Conservation (phyloP, 495 filamentous ascomycete species). For the Barbatosphaeria neglecta region DNA sequence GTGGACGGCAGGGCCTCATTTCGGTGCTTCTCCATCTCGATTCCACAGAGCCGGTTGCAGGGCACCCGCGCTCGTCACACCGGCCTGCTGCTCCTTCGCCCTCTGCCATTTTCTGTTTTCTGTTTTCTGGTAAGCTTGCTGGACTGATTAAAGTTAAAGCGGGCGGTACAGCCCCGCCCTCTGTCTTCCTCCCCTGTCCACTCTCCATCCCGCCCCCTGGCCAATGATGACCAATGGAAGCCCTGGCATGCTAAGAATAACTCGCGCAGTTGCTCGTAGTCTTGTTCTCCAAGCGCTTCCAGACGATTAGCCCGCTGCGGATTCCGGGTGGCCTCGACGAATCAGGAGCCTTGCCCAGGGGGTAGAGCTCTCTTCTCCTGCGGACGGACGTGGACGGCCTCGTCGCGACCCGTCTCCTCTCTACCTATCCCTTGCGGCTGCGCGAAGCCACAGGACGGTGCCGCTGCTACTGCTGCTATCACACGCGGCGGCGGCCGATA, state of each 20-base stretch:
- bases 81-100: too few relatives aligned
- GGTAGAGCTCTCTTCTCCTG: neutral
- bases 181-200: neutral
- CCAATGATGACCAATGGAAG: neutral
- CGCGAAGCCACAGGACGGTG: too few relatives aligned
- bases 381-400: neutral
- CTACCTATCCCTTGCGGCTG: neutral
- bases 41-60: too few relatives aligned
- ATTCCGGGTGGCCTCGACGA: neutral
- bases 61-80: too few relatives aligned
- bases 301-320: slow-evolving; percentile 1
- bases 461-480: neutral
- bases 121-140: too few relatives aligned
- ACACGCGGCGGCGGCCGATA: neutral
- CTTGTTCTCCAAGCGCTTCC: neutral
- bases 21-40: neutral
- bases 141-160: too few relatives aligned
- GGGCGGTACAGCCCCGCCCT: too few relatives aligned
- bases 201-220: neutral
- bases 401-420: neutral
- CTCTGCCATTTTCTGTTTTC: too few relatives aligned
- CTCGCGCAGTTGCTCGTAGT: too few relatives aligned
- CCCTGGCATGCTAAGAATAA: neutral
- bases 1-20: neutral
- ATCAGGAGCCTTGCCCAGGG: neutral